Evolutionary conservation across 331 rosid genomes (phyloP).

Genomic region (Erythrophleum ivorense): DNA sequence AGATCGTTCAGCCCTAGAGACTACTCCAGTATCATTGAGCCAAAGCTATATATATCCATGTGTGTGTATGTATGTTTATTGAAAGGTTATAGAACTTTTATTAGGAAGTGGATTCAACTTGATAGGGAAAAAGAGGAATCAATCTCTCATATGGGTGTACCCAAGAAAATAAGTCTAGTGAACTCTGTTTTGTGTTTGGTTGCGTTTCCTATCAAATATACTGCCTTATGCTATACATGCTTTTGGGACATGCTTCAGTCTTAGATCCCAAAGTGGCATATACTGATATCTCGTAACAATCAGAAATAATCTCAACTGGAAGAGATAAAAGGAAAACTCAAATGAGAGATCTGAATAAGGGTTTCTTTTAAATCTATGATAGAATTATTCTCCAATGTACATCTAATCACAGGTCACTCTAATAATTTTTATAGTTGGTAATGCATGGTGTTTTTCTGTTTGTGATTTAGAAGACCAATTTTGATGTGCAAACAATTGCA

Average conservation of each 20-base stretch:
- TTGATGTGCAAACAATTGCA: not conserved
- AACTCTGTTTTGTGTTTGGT: too few relatives aligned
- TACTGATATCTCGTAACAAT: not conserved
- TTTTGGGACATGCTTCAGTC: not conserved
- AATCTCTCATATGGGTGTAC: too few relatives aligned
- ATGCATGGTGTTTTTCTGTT: too few relatives aligned
- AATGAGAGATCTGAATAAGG: not conserved
- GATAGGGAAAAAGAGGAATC: too few relatives aligned
- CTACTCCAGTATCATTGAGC: not conserved
- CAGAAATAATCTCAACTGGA: not conserved
- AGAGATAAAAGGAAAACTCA: not conserved
- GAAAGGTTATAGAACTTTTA: slow-evolving; percentile 17
- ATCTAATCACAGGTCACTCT: too few relatives aligned
- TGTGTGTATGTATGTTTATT: not conserved
- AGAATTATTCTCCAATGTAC: not conserved
- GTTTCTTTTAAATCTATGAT: not conserved
- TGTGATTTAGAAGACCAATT: not conserved
- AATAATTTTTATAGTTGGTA: too few relatives aligned
- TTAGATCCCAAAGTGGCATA: not conserved
- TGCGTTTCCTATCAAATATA: too few relatives aligned
- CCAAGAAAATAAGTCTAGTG: too few relatives aligned
- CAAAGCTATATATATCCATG: not conserved
- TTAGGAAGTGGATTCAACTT: not conserved
- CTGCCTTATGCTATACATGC: not conserved
- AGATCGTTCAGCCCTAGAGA: not conserved